phyloP scores from a whole-genome alignment of 192 early-diverging fungal genomes.

The Funneliformis geosporum region DNA sequence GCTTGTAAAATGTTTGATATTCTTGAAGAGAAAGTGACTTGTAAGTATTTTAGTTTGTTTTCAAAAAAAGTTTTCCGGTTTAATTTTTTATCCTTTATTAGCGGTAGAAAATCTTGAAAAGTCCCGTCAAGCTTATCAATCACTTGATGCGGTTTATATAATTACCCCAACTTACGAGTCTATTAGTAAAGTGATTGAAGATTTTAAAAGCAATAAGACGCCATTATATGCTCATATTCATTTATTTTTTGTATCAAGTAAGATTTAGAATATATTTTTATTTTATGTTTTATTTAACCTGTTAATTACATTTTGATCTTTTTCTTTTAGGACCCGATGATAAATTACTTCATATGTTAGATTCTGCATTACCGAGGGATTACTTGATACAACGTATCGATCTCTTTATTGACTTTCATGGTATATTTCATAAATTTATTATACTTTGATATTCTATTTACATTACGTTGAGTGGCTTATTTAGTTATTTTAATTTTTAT shows the following conservation, averaged over 20 bases:
- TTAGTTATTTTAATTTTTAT: background rate
- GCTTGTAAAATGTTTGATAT: slow-evolving; percentile 77
- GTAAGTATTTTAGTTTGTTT: slow-evolving; percentile 38
- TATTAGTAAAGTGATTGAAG: slow-evolving; percentile 60
- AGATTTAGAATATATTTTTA: slow-evolving; percentile 6
- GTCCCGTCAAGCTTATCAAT: slow-evolving; percentile 58
- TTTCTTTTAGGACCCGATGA: slow-evolving; percentile 65
- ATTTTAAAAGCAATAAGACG: slow-evolving; percentile 47
- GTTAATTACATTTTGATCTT: background rate
- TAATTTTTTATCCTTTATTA: background rate
- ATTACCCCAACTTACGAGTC: slow-evolving; percentile 63
- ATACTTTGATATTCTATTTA: background rate
- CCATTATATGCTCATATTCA: slow-evolving; percentile 66
- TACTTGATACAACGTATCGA: slow-evolving; percentile 71
- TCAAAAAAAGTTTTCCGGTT: background rate
- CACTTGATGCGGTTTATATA: slow-evolving; percentile 63
- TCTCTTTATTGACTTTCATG: slow-evolving; percentile 80
- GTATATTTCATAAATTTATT: slow-evolving; percentile 43
- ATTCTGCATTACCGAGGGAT: slow-evolving; percentile 51
- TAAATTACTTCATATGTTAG: slow-evolving; percentile 60
- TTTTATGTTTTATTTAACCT: background rate
- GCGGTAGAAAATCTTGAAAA: slow-evolving; percentile 66
- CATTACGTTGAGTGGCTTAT: background rate
- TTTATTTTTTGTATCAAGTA: slow-evolving; percentile 61
- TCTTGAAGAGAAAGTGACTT: slow-evolving; percentile 67